Base-by-base conservation (phyloP, 2,329 filamentous ascomycete species). In the Blumeria hordei region DNA sequence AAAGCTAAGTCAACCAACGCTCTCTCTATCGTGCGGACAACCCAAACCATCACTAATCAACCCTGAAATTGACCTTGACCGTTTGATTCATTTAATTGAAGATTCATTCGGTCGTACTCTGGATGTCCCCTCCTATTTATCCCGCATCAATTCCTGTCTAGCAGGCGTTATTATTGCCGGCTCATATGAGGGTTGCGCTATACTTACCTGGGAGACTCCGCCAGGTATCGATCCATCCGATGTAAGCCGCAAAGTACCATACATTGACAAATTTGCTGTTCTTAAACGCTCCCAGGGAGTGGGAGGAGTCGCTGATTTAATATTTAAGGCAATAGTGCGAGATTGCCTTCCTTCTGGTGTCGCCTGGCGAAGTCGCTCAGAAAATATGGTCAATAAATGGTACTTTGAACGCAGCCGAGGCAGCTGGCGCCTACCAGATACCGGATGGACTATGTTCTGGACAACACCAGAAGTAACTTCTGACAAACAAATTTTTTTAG, bases 391-490 rank as follows among this genome's bases (percentile, higher is more conserved):
- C 4, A 98, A 98, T 65, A 95, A 95, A 66, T 98, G 92, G 92
- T 98, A 98, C 67, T 95, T 96, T 69, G 92, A 98, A 69, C 75
- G 92, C 51, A 86, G 85, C 2, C 71, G 77, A 51, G 92, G 92
- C 0, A 88, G 81, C 1, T 84, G 81, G 74, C 92, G 93, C 69
- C 69, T 98, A 39, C 73, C 76, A 0, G 79, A 77, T n/a, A 85
- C 77, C 49, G 82, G 88, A 61, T 98, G 92, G 92, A 87, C 88
- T 3, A 95, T 96, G 88, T 98, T 98, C 64, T 98, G 92, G 88
- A 98, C 92, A 1, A 92, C 84, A 0, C 73, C 77, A 0, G 76
- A 78, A 50, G 72, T 81, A 55, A 21, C 37, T 12, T 70, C 78
- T 45, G 72, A 75, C 57, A 69, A 72, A 37, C 68, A 71, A 57